Evolutionary conservation across 2,329 filamentous ascomycete genomes (phyloP), one percentile per base, ranked within the genome.

Genomic region (Epichloe typhina): DNA sequence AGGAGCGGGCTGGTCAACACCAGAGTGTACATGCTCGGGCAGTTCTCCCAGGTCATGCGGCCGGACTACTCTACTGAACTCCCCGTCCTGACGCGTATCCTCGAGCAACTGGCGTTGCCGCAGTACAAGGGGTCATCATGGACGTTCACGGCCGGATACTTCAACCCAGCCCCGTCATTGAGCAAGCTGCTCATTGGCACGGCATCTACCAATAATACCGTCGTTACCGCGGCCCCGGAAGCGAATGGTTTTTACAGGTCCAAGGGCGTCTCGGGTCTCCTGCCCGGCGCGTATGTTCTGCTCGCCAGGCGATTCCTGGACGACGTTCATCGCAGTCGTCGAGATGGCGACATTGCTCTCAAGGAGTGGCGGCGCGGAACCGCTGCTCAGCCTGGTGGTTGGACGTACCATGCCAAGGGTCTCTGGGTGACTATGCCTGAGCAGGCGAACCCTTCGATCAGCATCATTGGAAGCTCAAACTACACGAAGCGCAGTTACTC

Each of bases 381-480:
- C 0, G 86, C 95, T 2, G 86, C 86, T 17, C 77, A 88, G 59
- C 82, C 86, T 0, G 87, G 74, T 1, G 91, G 88, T 1, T 98
- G 94, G 93, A 96, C 91, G 0, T 98, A 98, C 66, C 93, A 98
- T 61, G 93, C 93, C 46, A 98, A 98, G 68, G 93, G 93, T 0
- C 73, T 97, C 2, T 97, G 91, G 91, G 75, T 96, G 26, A 88
- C 86, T 0, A 73, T 91, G 50, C 79, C 84, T 0, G 72, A 74
- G 2, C 77, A 84, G 45, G 66, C 73, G 37, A 70, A 82, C 39
- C 89, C 89, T 0, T 83, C 84, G 46, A 74, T 97, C 50, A 94
- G 83, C 35, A 74, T 97, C 17, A 79, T 98, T 1, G 93, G 93
- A 1, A 94, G 87, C 63, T 93, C 86, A 9, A 98, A 98, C 64